phyloP scores from a whole-genome alignment of 2,329 filamentous ascomycete genomes.

The Rutstroemia sp. region DNA sequence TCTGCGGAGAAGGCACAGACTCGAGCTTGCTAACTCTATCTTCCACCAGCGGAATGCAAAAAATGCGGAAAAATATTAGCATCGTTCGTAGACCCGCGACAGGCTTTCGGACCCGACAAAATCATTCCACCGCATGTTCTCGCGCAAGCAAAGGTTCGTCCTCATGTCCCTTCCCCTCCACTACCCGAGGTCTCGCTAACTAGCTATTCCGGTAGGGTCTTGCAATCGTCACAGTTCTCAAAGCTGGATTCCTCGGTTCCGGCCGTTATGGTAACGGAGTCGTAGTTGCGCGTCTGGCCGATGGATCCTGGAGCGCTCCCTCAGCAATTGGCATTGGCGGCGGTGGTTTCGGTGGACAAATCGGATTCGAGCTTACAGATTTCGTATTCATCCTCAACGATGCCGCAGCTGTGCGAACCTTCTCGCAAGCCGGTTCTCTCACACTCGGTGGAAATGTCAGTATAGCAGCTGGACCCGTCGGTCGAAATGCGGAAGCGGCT shows the following conservation, averaged over 20 bases:
- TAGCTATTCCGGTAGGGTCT: constrained; percentile 48
- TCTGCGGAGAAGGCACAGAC: not conserved
- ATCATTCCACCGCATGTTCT: constrained; percentile 89
- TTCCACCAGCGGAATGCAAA: constrained; percentile 75
- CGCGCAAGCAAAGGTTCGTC: constrained; percentile 74
- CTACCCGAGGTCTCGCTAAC: not conserved
- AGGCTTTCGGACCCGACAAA: constrained; percentile 93
- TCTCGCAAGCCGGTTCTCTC: constrained; percentile 84
- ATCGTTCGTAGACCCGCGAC: constrained; percentile 88
- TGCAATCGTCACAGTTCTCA: constrained; percentile 78
- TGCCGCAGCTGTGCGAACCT: constrained; percentile 78
- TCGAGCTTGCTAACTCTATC: constrained; percentile 9
- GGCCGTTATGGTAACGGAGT: constrained; percentile 76
- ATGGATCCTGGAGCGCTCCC: constrained; percentile 75
- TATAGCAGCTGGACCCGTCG: constrained; percentile 87
- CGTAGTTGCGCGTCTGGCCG: constrained; percentile 69
- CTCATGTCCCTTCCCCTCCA: not conserved
- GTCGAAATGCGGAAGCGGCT: constrained; percentile 90
- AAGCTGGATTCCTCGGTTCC: constrained; percentile 79
- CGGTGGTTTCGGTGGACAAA: constrained; percentile 77
- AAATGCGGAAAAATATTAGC: constrained; percentile 94
- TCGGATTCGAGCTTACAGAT: constrained; percentile 81
- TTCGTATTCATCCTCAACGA: constrained; percentile 99
- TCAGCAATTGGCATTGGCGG: constrained; percentile 75
- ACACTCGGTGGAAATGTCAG: constrained; percentile 95